phyloP scores from a whole-genome alignment of 495 filamentous ascomycete genomes.

The Corynascus novoguineensis region DNA sequence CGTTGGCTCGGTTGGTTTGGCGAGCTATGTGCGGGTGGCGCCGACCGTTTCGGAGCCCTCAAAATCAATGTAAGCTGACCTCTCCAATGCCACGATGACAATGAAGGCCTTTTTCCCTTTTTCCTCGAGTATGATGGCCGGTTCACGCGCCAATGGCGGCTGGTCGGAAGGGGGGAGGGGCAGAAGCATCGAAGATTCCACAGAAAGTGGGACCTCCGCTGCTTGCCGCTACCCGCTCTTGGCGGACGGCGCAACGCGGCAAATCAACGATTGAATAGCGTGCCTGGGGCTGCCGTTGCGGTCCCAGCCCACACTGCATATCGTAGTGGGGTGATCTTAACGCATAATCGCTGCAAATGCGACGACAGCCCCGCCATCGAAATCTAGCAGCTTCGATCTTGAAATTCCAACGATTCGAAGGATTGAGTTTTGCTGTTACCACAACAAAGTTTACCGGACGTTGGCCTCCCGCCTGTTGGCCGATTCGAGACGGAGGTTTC shows the following conservation, averaged over 20 bases:
- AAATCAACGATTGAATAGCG: neutral
- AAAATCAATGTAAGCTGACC: neutral
- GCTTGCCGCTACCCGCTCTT: conserved; percentile 13
- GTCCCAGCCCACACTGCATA: too few species aligned
- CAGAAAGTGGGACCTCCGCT: neutral
- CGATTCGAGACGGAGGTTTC: neutral
- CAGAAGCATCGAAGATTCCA: conserved; percentile 6
- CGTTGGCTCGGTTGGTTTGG: neutral
- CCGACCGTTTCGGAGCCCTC: neutral
- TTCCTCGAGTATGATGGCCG: neutral
- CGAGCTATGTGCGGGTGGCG: neutral
- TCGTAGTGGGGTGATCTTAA: neutral
- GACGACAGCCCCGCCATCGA: conserved; percentile 1
- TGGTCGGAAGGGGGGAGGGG: neutral
- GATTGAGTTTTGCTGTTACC: neutral
- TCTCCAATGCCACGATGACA: neutral
- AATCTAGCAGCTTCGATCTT: neutral
- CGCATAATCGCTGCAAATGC: neutral
- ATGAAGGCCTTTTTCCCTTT: neutral
- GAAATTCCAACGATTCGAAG: too few species aligned
- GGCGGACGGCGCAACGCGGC: conserved; percentile 7
- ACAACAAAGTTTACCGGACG: neutral
- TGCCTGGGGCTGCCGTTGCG: too few species aligned
- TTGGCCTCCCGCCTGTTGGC: too few species aligned
- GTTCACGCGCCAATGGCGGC: neutral